Evolutionary conservation across 331 rosid species (phyloP).

Genomic region (Pyrus hybrid): DNA sequence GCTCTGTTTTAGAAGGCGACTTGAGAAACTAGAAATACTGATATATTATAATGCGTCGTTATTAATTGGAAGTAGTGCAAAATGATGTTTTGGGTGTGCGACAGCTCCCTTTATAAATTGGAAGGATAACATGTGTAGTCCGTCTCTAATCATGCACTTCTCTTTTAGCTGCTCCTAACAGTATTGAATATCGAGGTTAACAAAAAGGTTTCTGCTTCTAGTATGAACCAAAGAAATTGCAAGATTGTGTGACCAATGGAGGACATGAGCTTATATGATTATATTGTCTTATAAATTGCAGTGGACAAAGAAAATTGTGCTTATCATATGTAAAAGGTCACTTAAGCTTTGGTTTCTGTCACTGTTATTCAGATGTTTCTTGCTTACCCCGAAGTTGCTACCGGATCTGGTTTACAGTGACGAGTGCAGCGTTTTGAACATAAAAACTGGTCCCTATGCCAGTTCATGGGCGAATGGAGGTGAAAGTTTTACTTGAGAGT

Average conservation of each 20-base stretch:
- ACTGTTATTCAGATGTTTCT: slow-evolving; percentile 62
- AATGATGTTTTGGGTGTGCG: background rate
- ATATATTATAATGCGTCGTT: too few species aligned
- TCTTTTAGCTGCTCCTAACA: background rate
- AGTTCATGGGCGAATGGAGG: slow-evolving; percentile 53
- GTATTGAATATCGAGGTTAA: background rate
- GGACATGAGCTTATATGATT: background rate
- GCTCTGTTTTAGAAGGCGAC: background rate
- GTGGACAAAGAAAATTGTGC: background rate
- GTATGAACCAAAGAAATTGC: background rate
- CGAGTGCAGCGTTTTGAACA: slow-evolving; percentile 81
- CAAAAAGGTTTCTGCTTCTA: background rate
- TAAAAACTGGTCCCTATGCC: slow-evolving; percentile 88
- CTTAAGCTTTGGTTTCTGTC: background rate
- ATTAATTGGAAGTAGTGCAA: background rate
- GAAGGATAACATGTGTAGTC: background rate
- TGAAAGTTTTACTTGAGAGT: slow-evolving; percentile 15
- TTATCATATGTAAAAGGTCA: background rate
- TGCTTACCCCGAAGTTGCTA: slow-evolving; percentile 86
- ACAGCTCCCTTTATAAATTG: background rate
- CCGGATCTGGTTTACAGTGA: slow-evolving; percentile 84
- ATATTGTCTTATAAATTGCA: background rate
- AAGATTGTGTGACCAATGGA: background rate
- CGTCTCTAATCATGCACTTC: background rate
- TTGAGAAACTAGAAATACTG: background rate